phyloP scores from a whole-genome alignment of 1,284 basidiomycete species.

The Heterobasidion occidentale region DNA sequence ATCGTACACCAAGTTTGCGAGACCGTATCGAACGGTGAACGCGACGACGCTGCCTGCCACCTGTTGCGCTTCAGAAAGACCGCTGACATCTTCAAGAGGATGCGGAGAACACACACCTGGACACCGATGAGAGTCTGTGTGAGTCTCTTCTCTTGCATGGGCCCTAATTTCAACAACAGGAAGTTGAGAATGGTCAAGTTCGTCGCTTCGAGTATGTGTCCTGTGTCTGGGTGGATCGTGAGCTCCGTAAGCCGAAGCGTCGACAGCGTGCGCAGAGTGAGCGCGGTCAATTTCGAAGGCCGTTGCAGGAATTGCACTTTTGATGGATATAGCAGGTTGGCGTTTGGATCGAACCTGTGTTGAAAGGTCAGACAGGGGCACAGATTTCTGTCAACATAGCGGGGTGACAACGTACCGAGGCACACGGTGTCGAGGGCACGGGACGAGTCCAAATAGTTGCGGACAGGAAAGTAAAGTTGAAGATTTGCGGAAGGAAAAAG shows the following conservation, averaged over 20 bases:
- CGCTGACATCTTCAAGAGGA: neutral
- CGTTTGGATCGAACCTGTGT: slow-evolving; percentile 62
- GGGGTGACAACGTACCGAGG: slow-evolving; percentile 57
- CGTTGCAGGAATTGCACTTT: slow-evolving; percentile 54
- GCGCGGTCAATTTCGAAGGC: slow-evolving; percentile 39
- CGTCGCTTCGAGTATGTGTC: slow-evolving; percentile 58
- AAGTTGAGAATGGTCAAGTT: slow-evolving; percentile 89
- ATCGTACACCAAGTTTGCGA: slow-evolving; percentile 83
- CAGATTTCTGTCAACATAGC: neutral
- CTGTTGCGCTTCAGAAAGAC: slow-evolving; percentile 22
- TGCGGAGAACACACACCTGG: slow-evolving; percentile 39
- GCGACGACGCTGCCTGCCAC: slow-evolving; percentile 68
- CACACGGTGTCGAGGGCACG: slow-evolving; percentile 90
- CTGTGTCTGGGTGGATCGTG: slow-evolving; percentile 44
- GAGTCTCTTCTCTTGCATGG: slow-evolving; percentile 74
- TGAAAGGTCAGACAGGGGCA: slow-evolving; percentile 3
- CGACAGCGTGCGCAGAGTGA: slow-evolving; percentile 53
- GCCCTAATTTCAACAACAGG: slow-evolving; percentile 70
- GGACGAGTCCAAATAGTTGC: slow-evolving; percentile 90
- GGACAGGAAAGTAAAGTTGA: slow-evolving; percentile 96
- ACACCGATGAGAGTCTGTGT: slow-evolving; percentile 65
- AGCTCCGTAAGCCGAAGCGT: slow-evolving; percentile 62
- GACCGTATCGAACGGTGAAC: slow-evolving; percentile 81
- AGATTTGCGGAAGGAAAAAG: slow-evolving; percentile 97
- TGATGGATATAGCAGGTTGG: slow-evolving; percentile 72